phyloP scores from a whole-genome alignment of 176 grass and related monocot species.

The Oryza coarctata region DNA sequence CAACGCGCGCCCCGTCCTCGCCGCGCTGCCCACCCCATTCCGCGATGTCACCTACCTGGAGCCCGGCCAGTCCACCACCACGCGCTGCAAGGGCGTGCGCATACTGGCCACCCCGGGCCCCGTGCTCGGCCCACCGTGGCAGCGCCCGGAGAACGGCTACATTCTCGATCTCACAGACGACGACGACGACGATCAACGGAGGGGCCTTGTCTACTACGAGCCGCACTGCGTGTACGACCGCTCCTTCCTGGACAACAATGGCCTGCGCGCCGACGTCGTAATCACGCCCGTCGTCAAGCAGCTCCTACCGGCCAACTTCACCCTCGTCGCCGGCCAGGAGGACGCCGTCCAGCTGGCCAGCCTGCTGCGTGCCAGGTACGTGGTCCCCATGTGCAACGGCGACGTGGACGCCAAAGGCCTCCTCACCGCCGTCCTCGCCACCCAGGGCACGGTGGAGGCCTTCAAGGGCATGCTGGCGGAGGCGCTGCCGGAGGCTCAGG shows the following conservation, averaged over 20 bases:
- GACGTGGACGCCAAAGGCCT: constrained; percentile 67
- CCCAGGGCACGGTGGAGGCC: constrained; percentile 54
- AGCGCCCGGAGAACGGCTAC: constrained; percentile 91
- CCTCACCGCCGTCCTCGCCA: constrained; percentile 44
- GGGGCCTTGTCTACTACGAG: constrained; percentile 65
- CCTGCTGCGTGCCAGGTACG: constrained; percentile 62
- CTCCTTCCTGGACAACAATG: constrained; percentile 43
- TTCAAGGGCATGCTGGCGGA: constrained; percentile 67
- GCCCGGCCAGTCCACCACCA: constrained; percentile 56
- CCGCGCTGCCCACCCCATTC: constrained; percentile 37
- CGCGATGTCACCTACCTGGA: constrained; percentile 74
- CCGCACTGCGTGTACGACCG: constrained; percentile 78
- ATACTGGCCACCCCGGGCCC: constrained; percentile 74
- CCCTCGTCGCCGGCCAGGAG: constrained; percentile 90
- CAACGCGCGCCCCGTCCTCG: constrained; percentile 64
- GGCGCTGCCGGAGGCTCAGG: constrained; percentile 53
- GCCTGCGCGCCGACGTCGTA: constrained; percentile 58
- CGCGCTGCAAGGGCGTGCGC: constrained; percentile 11
- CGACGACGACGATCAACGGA: not conserved
- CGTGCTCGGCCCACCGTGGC: constrained; percentile 83
- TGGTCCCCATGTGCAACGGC: constrained; percentile 89
- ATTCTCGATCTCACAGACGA: too few species aligned
- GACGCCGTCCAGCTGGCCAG: constrained; percentile 75
- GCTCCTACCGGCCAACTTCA: constrained; percentile 70
- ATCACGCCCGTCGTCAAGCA: constrained; percentile 87